Conservation (phyloP, 2,329 filamentous ascomycete species). For the Paradendryphiella salina region DNA sequence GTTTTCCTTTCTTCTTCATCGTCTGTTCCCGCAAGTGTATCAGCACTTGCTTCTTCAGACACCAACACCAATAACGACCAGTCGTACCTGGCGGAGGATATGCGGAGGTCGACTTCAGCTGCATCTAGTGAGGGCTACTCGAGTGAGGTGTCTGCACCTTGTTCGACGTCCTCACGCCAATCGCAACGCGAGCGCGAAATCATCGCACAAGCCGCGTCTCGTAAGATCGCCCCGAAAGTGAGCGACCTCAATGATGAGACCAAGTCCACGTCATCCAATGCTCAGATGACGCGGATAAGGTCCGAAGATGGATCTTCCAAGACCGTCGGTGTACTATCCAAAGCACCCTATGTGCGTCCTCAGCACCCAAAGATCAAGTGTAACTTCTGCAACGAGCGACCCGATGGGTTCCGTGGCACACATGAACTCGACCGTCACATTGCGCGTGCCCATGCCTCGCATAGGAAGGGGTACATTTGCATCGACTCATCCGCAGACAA, state of each 20-base stretch:
- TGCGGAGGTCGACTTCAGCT: constrained; percentile 55
- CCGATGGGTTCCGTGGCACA: constrained; percentile 80
- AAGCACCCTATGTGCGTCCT: constrained; percentile 64
- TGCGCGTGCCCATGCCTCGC: constrained; percentile 66
- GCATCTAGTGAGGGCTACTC: constrained; percentile 42
- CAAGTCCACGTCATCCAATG: constrained; percentile 43
- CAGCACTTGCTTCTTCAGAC: constrained; percentile 39
- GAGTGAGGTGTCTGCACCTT: constrained; percentile 51
- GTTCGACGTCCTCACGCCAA: constrained; percentile 52
- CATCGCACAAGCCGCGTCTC: constrained; percentile 52
- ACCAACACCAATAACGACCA: constrained; percentile 17
- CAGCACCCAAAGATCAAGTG: constrained; percentile 74
- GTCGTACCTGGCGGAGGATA: constrained; percentile 51
- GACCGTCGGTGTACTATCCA: constrained; percentile 56
- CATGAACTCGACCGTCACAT: constrained; percentile 67
- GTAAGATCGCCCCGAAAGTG: constrained; percentile 56
- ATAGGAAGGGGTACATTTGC: constrained; percentile 65
- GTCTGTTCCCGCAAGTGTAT: constrained; percentile 39
- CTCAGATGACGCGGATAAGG: constrained; percentile 56
- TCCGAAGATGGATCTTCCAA: constrained; percentile 59
- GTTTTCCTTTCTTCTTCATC: constrained; percentile 35
- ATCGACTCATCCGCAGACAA: constrained; percentile 61
- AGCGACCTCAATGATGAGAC: constrained; percentile 34
- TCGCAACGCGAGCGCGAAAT: constrained; percentile 56
- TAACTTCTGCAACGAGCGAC: constrained; percentile 68